Conservation (phyloP, 768 basidiomycete species). For the Lentinula guzmanii region DNA sequence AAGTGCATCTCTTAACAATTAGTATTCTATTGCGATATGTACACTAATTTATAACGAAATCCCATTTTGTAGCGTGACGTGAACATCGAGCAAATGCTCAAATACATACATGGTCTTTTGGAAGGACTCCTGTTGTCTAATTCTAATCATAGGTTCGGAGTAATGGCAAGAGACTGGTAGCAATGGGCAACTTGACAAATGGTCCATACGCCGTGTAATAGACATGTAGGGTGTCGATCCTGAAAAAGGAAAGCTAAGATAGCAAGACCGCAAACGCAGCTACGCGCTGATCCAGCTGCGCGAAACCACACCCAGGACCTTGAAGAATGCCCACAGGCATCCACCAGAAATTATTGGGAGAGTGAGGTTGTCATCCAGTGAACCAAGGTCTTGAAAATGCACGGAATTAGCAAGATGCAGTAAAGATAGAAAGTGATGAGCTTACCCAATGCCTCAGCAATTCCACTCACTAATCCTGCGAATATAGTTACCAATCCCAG, state of each 20-base stretch:
- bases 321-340: conserved; percentile 38
- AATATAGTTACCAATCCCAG: conserved; percentile 51
- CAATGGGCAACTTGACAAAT: too few species aligned
- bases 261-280: background rate
- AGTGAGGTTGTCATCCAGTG: conserved; percentile 85
- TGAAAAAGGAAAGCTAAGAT: background rate
- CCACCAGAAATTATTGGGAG: conserved; percentile 85
- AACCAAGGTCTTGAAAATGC: conserved; percentile 60
- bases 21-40: too few species aligned
- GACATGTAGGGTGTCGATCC: too few species aligned
- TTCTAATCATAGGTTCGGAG: too few species aligned
- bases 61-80: too few species aligned
- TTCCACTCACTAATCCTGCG: conserved; percentile 73
- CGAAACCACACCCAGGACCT: conserved; percentile 27
- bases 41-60: too few species aligned
- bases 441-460: conserved; percentile 87
- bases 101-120: too few species aligned
- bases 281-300: background rate
- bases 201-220: too few species aligned
- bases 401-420: background rate
- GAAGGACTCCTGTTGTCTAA: too few species aligned
- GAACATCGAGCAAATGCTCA: too few species aligned
- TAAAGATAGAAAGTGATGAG: conserved; percentile 11
- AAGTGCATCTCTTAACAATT: too few species aligned
- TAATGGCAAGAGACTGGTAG: too few species aligned